Evolutionary conservation across 1,284 basidiomycete genomes (phyloP).

Genomic region (Jaminaea rosea): DNA sequence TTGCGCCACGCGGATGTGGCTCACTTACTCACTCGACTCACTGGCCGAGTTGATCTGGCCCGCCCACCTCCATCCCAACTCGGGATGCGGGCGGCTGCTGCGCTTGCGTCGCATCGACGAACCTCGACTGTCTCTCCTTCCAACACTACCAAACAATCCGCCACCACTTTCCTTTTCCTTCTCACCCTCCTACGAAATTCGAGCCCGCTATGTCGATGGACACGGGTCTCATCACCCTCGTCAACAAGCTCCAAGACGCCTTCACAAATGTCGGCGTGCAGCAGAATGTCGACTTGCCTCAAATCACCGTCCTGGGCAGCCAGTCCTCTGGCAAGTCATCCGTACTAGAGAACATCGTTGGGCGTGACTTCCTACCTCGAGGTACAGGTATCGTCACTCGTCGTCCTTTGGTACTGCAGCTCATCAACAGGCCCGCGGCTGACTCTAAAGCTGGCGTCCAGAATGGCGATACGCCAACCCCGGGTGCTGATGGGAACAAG

Average conservation of each 20-base stretch:
- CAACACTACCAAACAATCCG: too few species aligned
- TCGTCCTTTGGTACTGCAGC: conserved; percentile 84
- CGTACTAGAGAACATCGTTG: conserved; percentile 77
- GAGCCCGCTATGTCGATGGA: conserved; percentile 25
- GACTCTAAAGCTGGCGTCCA: conserved; percentile 50
- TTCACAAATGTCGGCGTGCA: conserved; percentile 35
- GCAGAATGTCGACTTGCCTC: conserved; percentile 52
- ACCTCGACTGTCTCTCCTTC: too few species aligned
- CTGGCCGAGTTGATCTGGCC: too few species aligned
- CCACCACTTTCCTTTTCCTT: too few species aligned
- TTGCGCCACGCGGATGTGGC: too few species aligned
- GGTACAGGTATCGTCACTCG: conserved; percentile 91
- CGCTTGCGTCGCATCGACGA: too few species aligned
- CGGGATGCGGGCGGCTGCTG: too few species aligned
- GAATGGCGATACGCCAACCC: conserved; percentile 11
- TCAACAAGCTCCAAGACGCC: conserved; percentile 32
- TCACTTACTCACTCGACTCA: too few species aligned
- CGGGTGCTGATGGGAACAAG: conserved; percentile 51
- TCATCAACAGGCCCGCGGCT: conserved; percentile 67
- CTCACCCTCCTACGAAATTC: too few species aligned
- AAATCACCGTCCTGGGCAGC: conserved; percentile 49
- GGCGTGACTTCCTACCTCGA: conserved; percentile 81
- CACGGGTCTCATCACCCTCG: conserved; percentile 20
- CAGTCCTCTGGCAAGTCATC: conserved; percentile 54
- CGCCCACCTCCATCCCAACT: too few species aligned